phyloP scores from a whole-genome alignment of 169 alveolate genomes.

The Perkinsus marinus region DNA sequence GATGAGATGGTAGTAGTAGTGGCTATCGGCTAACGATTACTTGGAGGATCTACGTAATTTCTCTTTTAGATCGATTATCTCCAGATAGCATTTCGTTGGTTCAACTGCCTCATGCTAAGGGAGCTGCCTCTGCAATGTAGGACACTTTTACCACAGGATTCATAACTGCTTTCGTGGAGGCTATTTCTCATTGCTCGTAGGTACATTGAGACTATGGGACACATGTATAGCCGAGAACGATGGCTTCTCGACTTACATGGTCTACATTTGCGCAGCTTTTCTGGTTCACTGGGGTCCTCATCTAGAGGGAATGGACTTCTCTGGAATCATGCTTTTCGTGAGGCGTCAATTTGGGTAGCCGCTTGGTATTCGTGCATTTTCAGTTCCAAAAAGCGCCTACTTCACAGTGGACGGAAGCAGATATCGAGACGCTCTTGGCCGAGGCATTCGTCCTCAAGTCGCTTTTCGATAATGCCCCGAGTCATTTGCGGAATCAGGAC shows the following conservation, averaged over 20 bases:
- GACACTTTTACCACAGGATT: neutral
- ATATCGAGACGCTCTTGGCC: constrained; percentile 20
- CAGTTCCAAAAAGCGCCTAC: constrained; percentile 21
- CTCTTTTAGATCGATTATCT: constrained; percentile 41
- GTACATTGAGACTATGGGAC: constrained; percentile 27
- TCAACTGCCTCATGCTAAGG: constrained; percentile 60
- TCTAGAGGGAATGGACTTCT: constrained; percentile 17
- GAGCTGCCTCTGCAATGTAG: constrained; percentile 35
- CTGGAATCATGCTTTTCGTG: constrained; percentile 17
- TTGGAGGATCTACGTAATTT: too few relatives aligned
- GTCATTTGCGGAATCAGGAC: constrained; percentile 6
- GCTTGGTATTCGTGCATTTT: neutral
- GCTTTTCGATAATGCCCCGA: constrained; percentile 25
- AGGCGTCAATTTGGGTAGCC: neutral
- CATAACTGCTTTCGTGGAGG: too few relatives aligned
- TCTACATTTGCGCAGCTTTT: constrained; percentile 27
- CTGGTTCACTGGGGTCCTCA: constrained; percentile 20
- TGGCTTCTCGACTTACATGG: constrained; percentile 15
- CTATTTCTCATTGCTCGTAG: too few relatives aligned
- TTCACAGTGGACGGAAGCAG: constrained; percentile 24
- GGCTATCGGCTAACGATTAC: too few relatives aligned
- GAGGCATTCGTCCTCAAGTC: constrained; percentile 22
- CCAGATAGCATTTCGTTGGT: constrained; percentile 80
- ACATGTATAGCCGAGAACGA: constrained; percentile 29
- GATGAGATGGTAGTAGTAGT: constrained; percentile 26